Evolutionary conservation across 495 filamentous ascomycete genomes (phyloP).

Genomic region (Thozetella sp.): DNA sequence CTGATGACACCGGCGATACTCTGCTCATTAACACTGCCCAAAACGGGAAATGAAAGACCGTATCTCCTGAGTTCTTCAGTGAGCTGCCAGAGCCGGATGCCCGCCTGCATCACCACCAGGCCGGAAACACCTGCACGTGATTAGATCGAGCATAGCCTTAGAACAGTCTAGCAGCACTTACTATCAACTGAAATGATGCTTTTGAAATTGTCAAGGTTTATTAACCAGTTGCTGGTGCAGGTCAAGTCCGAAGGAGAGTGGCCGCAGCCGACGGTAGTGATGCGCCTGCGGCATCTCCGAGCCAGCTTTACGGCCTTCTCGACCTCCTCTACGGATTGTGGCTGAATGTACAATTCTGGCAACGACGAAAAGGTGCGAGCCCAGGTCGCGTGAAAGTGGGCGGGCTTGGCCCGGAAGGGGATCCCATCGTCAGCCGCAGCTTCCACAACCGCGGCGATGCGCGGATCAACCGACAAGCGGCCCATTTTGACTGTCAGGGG

Average conservation of each 20-base stretch:
- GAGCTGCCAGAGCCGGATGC: constrained; percentile 77
- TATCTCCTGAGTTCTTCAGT: constrained; percentile 68
- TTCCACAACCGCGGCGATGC: no score
- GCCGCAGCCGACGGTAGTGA: constrained; percentile 80
- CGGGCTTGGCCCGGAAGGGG: constrained; percentile 73
- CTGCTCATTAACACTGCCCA: constrained; percentile 94
- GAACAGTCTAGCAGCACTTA: no score
- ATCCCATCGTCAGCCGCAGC: constrained; percentile 46
- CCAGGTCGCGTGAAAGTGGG: constrained; percentile 91
- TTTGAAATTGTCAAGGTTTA: constrained; percentile 87
- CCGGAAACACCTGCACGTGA: no score
- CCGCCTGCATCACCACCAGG: constrained; percentile 77
- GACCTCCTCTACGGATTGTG: constrained; percentile 75
- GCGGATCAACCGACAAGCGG: no score
- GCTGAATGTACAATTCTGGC: constrained; percentile 88
- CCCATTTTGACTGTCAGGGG: no score
- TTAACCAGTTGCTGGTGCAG: constrained; percentile 91
- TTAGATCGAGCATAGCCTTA: no score
- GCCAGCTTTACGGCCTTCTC: constrained; percentile 82
- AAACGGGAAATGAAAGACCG: constrained; percentile 80
- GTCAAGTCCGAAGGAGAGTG: constrained; percentile 94
- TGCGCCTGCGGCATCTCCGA: constrained; percentile 73
- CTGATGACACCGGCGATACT: constrained; percentile 90
- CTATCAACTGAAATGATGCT: constrained; percentile 68
- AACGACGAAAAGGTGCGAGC: constrained; percentile 85